Base-by-base conservation (phyloP, 495 filamentous ascomycete species). In the Acidiella bohemica region DNA sequence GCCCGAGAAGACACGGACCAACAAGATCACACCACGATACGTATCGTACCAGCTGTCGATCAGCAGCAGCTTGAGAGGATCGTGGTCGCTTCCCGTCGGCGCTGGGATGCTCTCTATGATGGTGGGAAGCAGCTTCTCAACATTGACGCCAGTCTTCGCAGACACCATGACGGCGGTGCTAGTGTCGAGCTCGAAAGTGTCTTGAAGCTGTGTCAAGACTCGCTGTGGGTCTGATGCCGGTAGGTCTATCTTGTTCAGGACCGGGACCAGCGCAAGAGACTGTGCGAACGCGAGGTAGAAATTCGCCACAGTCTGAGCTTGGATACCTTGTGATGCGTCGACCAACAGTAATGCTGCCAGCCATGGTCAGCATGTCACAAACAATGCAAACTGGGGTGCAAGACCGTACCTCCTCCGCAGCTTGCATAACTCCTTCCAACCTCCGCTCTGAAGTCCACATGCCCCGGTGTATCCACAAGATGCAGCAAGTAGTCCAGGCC, bases 41-140 rank as follows among this genome's bases (percentile, higher is more conserved):
- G 75, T 84, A 46, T 92, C 84, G 56, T 97, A 97, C 90, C 90
- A 97, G 5, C 85, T 93, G 56, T 97, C 90, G 29, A 97, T 86
- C 16, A 97, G 73, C 5, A 97, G 62, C 64, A 96, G 75, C 26
- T 82, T 73, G 22, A 95, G 60, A 12, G 84, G 82, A 49, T 72
- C 79, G 7, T 55, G 65, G 33, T 62, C 55, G 50, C 86, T 76
- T n/a, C 86, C 86, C 2, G 70, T 61, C 4, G 86, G 86, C 60
- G 75, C 69, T 14, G 90, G 87, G 11, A 96, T 78, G 27, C 80
- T 67, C 45, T 90, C 79, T 23, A 96, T 74, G 11, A 96, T 84
- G 13, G 72, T 75, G 0, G 90, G 92, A 20, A 97, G 66, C 8
- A 96, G 57, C 10, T 72, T 65, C 25, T 75, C 76, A 2, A 97